Evolutionary conservation across 345 rosid species (phyloP).

Genomic region (Eucalyptus sp.): DNA sequence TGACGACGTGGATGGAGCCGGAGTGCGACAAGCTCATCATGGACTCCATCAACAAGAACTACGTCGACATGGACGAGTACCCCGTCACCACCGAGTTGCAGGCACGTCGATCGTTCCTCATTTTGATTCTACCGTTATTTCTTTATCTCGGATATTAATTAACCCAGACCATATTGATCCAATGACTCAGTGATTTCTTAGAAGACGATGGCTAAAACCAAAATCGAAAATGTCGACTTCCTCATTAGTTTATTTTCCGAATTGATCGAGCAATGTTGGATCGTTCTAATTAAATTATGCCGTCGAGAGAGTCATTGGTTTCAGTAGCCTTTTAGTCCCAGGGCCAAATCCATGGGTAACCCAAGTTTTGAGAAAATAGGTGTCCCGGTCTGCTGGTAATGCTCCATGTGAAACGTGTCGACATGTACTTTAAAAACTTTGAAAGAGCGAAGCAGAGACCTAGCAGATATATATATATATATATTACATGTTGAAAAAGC

Average conservation of each 20-base stretch:
- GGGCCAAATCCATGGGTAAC: neutral
- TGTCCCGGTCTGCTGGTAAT: neutral
- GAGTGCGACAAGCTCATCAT: slow-evolving; percentile 90
- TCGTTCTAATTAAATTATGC: neutral
- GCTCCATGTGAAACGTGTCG: neutral
- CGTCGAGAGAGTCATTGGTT: neutral
- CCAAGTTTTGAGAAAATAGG: neutral
- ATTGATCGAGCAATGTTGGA: neutral
- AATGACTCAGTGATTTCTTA: neutral
- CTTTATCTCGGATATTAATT: neutral
- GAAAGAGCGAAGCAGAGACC: neutral
- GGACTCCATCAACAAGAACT: slow-evolving; percentile 86
- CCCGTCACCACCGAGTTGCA: slow-evolving; percentile 94
- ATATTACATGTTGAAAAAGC: neutral
- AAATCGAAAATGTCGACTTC: neutral
- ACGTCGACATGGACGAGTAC: slow-evolving; percentile 95
- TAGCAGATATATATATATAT: neutral
- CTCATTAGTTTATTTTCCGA: neutral
- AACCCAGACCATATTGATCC: neutral
- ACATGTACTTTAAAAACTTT: neutral
- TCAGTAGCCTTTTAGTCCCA: neutral
- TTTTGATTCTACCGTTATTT: neutral
- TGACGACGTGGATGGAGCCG: slow-evolving; percentile 97
- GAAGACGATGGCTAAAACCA: neutral
- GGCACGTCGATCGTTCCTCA: slow-evolving; percentile 4